A percentile compares a stretch with the other conserved stretches of the same genome.
Evolutionary conservation across 2,329 filamentous ascomycete genomes (phyloP).

Genomic region (Fonsecaea pugnacius): DNA sequence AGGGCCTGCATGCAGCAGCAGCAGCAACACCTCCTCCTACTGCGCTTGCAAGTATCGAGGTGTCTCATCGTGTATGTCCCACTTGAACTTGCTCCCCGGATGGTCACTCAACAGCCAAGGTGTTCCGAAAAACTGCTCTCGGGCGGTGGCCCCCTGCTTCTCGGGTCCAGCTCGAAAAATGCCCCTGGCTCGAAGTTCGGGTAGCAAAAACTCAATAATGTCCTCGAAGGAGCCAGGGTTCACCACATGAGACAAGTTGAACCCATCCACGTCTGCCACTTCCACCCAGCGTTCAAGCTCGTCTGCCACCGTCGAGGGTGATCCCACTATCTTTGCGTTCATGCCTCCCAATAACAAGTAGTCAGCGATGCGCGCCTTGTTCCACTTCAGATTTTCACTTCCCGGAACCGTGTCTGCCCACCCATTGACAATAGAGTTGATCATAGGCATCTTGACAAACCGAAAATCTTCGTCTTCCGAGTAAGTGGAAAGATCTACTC

Average conservation of each 20-base stretch:
- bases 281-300: slow-evolving; percentile 68
- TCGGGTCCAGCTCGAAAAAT: slow-evolving; percentile 42
- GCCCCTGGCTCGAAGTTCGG: slow-evolving; percentile 51
- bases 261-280: slow-evolving; percentile 73
- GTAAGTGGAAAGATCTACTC: slow-evolving; percentile 62
- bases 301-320: slow-evolving; percentile 67
- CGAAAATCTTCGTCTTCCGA: slow-evolving; percentile 65
- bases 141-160: slow-evolving; percentile 24
- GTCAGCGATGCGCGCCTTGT: slow-evolving; percentile 52
- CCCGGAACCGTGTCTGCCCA: slow-evolving; percentile 42
- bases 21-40: neutral
- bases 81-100: slow-evolving; percentile 29
- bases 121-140: slow-evolving; percentile 37
- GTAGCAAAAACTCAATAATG: slow-evolving; percentile 55
- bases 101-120: slow-evolving; percentile 28
- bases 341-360: slow-evolving; percentile 55
- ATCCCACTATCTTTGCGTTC: slow-evolving; percentile 59
- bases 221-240: slow-evolving; percentile 59
- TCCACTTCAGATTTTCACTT: slow-evolving; percentile 41
- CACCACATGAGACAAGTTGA: slow-evolving; percentile 62
- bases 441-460: slow-evolving; percentile 57
- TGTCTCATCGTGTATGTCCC: slow-evolving; percentile 17
- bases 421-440: slow-evolving; percentile 48
- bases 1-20: neutral
- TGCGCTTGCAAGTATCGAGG: slow-evolving; percentile 11